Conservation (phyloP, 768 basidiomycete species). For the Holtermannia corniformis region DNA sequence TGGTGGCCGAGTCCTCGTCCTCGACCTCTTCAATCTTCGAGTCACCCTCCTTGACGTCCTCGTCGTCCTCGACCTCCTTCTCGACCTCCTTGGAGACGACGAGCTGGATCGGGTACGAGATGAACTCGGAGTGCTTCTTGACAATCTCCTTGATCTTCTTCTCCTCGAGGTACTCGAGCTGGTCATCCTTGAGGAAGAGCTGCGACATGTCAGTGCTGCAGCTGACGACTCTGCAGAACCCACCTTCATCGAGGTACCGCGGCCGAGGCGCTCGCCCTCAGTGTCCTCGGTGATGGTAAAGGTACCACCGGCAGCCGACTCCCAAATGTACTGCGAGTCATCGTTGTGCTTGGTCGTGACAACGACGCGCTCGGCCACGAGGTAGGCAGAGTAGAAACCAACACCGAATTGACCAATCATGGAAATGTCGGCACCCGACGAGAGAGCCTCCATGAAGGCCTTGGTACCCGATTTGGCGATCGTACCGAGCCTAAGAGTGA, state of each 20-base stretch:
- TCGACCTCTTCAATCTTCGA: slow-evolving; percentile 57
- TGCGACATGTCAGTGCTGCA: too few relatives aligned
- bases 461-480: slow-evolving; percentile 50
- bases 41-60: slow-evolving; percentile 82
- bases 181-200: slow-evolving; percentile 98
- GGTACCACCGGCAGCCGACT: slow-evolving; percentile 98
- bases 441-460: slow-evolving; percentile 99
- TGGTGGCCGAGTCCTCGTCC: slow-evolving; percentile 52
- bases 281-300: slow-evolving; percentile 97
- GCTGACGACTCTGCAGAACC: too few relatives aligned
- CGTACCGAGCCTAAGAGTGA: too few relatives aligned
- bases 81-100: slow-evolving; percentile 98
- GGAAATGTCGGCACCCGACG: slow-evolving; percentile 49
- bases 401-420: slow-evolving; percentile 99
- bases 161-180: slow-evolving; percentile 98
- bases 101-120: slow-evolving; percentile 98
- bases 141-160: slow-evolving; percentile 99
- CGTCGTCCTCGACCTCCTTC: slow-evolving; percentile 59
- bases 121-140: slow-evolving; percentile 99
- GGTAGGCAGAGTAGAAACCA: slow-evolving; percentile 99
- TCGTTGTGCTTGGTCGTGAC: slow-evolving; percentile 99
- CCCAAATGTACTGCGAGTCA: slow-evolving; percentile 99
- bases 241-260: slow-evolving; percentile 67
- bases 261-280: slow-evolving; percentile 77
- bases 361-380: slow-evolving; percentile 96